phyloP scores from a whole-genome alignment of 345 rosid genomes.

The Dipteronia sinensis region DNA sequence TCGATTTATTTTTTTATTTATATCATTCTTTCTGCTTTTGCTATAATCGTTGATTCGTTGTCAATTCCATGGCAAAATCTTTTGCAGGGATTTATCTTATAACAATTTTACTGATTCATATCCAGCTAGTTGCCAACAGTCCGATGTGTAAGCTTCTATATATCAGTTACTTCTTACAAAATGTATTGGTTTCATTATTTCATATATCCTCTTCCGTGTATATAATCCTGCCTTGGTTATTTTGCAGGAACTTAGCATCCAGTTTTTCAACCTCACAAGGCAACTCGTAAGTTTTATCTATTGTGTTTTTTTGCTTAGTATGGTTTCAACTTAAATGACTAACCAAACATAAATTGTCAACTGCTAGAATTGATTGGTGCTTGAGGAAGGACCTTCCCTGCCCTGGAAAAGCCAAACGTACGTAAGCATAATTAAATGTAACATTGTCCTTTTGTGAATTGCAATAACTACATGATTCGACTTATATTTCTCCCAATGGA shows the following conservation, averaged over 20 bases:
- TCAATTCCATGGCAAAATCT: slow-evolving; percentile 1
- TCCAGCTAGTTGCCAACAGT: slow-evolving; percentile 39
- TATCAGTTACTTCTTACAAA: too few species aligned
- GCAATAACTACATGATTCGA: not conserved
- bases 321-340: slow-evolving; percentile 3
- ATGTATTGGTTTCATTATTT: not conserved
- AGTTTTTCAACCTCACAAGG: slow-evolving; percentile 41
- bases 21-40: not conserved
- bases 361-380: slow-evolving; percentile 63
- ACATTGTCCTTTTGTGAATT: not conserved
- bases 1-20: not conserved
- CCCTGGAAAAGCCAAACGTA: slow-evolving; percentile 30
- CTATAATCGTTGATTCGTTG: not conserved
- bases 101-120: slow-evolving; percentile 71
- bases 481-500: not conserved
- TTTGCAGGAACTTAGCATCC: slow-evolving; percentile 69
- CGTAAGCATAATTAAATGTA: slow-evolving; percentile 45
- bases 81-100: slow-evolving; percentile 79
- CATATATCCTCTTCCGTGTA: not conserved
- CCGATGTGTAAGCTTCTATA: slow-evolving; percentile 50
- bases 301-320: not conserved
- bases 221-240: slow-evolving; percentile 9
- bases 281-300: slow-evolving; percentile 55
- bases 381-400: slow-evolving; percentile 71
- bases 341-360: slow-evolving; percentile 8